Percentiles rank a stretch among this genome's conserved stretches.
Evolutionary conservation across 169 alveolate genomes (phyloP).

Genomic region (Plasmodium knowlesi): DNA sequence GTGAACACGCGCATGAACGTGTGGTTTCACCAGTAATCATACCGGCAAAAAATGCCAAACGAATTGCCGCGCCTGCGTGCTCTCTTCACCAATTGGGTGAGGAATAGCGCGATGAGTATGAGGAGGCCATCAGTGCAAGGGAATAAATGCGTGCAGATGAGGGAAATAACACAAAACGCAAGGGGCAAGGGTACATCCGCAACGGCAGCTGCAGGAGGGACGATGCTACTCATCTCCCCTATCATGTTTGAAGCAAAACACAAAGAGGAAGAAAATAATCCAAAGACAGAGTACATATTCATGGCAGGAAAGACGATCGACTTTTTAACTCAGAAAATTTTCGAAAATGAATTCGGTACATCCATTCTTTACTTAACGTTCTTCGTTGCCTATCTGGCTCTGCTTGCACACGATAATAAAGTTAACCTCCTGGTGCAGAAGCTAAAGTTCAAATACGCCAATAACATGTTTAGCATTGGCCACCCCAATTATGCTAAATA

Average conservation of each 20-base stretch:
- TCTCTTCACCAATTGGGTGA: not conserved
- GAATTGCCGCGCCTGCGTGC: not conserved
- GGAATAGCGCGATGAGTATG: not conserved
- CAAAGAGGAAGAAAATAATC: constrained; percentile 67
- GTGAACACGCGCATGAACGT: not conserved
- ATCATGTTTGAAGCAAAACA: constrained; percentile 46
- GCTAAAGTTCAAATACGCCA: constrained; percentile 30
- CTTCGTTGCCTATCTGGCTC: constrained; percentile 63
- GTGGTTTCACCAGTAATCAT: not conserved
- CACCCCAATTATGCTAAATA: constrained; percentile 53
- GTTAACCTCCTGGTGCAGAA: constrained; percentile 58
- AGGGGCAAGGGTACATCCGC: not conserved
- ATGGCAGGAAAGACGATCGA: constrained; percentile 69
- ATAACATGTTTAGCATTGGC: constrained; percentile 49
- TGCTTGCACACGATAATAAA: constrained; percentile 61
- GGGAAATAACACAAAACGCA: not conserved
- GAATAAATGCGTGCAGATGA: not conserved
- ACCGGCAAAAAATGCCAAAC: not conserved
- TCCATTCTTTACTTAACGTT: constrained; percentile 50
- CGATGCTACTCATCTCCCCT: constrained; percentile 45
- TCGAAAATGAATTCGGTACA: constrained; percentile 72
- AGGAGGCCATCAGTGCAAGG: not conserved
- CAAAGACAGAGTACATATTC: constrained; percentile 58
- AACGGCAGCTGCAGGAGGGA: not conserved
- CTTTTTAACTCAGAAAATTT: constrained; percentile 56